Base-by-base conservation (phyloP, 1,139 yeast genomes). In the Cylindricascospora bacillispora region DNA sequence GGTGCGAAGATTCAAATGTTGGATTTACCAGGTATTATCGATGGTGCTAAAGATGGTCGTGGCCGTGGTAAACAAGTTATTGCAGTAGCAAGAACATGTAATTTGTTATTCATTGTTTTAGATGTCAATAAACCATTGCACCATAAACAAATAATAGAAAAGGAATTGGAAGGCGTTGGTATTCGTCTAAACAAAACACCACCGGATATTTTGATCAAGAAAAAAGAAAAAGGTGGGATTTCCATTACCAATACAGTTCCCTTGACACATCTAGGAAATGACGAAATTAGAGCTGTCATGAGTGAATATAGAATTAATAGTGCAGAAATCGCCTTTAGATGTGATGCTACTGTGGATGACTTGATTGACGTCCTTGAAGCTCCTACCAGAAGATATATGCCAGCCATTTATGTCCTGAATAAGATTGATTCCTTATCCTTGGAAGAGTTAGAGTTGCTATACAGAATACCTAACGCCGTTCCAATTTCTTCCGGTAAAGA, bases 11-110 rank as follows among this genome's bases (percentile, higher is more conserved):
- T 89, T 43, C 99, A 89, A 61, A 83, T 92, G 93, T 65, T 89
- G 52, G 99, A 89, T 70, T 68, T 89, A 47, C 99, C 99, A 3
- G 99, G 99, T 56, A 89, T 89, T 49, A 89, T 89, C 46, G 97
- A 92, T 59, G 98, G 98, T 57, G 99, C 98, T 35, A 86, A 86
- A 47, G 97, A 89, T 51, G 98, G 98, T 60, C 81, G 86, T 57
- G 98, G 99, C 64, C 75, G 99, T 65, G 99, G 99, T 70, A 81
- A 77, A 47, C 98, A 89, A 61, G 98, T 89, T 36, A 89, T 89
- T 60, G 98, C 98, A 1, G 97, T 86, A 34, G 97, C 98, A 5
- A 72, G 98, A 57, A 82, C 95, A 5, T 93, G 95, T 49, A 86
- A 89, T 54, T 63, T 92, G 48, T 70, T 89, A 34, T 89, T 89